Conservation (phyloP, 805 yeast genomes). For the Zygosaccharomyces bailii region DNA sequence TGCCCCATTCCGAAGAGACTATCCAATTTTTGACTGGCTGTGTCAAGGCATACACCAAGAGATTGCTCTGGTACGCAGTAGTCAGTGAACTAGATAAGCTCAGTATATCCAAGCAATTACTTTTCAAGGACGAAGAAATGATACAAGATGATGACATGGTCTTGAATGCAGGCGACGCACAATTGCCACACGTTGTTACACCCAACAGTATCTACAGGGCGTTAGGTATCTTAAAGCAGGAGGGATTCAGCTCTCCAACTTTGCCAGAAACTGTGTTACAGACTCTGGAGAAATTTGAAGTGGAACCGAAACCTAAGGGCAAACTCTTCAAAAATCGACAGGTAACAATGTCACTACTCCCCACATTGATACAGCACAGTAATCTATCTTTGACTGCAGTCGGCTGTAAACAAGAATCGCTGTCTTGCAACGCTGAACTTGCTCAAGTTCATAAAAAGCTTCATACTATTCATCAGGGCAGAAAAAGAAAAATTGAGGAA, state of each 20-base stretch:
- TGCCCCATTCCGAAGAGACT: conserved; percentile 18
- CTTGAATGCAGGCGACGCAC: conserved; percentile 4
- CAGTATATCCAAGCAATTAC: conserved; percentile 12
- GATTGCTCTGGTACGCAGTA: conserved; percentile 21
- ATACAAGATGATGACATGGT: conserved; percentile 10
- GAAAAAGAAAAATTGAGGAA: conserved; percentile 7
- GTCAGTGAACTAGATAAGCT: conserved; percentile 20
- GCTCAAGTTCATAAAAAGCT: conserved; percentile 15
- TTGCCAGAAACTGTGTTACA: conserved; percentile 20
- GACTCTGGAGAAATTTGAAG: conserved; percentile 25
- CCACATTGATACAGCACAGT: conserved; percentile 10
- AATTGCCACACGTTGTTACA: conserved; percentile 25
- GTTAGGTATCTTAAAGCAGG: conserved; percentile 14
- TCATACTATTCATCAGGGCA: conserved; percentile 15
- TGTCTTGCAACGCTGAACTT: neutral
- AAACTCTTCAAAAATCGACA: conserved; percentile 25
- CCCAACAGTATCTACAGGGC: conserved; percentile 18
- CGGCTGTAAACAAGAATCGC: neutral
- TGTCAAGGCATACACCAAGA: conserved; percentile 17
- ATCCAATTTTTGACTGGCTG: conserved; percentile 16
- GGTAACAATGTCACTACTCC: conserved; percentile 13
- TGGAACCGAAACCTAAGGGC: conserved; percentile 22
- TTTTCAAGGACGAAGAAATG: conserved; percentile 8
- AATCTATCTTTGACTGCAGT: neutral
- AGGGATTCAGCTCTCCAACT: conserved; percentile 19